phyloP scores from a whole-genome alignment of 1,284 basidiomycete genomes.

The Clitocybe nebularis region DNA sequence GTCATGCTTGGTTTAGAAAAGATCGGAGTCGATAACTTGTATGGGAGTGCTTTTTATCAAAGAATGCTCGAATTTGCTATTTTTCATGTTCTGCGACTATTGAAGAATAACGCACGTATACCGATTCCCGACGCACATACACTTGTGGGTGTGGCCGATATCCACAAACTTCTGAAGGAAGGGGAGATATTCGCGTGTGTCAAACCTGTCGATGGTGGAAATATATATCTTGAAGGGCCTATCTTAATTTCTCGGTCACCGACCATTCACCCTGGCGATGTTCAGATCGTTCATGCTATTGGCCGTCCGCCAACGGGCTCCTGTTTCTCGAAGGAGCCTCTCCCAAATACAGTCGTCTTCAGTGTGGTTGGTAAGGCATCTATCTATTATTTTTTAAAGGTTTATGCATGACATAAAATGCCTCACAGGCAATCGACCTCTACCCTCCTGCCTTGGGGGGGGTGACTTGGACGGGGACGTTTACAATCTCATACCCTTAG shows the following conservation, averaged over 20 bases:
- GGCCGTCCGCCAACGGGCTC: conserved; percentile 51
- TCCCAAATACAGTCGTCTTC: conserved; percentile 58
- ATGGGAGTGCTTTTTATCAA: conserved; percentile 44
- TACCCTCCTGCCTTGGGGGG: conserved; percentile 60
- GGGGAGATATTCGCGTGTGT: conserved; percentile 59
- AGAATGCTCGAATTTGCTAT: conserved; percentile 49
- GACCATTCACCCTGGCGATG: conserved; percentile 66
- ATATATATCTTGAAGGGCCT: conserved; percentile 50
- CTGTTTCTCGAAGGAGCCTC: conserved; percentile 46
- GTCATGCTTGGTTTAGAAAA: conserved; percentile 34
- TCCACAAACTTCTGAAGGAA: conserved; percentile 45
- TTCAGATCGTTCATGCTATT: conserved; percentile 57
- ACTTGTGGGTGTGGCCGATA: conserved; percentile 66
- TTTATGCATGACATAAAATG: too few relatives aligned
- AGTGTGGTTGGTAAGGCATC: conserved; percentile 48
- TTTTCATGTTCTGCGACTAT: conserved; percentile 59
- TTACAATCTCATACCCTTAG: conserved; percentile 51
- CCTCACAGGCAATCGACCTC: conserved; percentile 51
- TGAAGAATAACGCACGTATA: conserved; percentile 68
- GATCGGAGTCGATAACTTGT: conserved; percentile 27
- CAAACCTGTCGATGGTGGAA: conserved; percentile 32
- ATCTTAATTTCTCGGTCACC: conserved; percentile 62
- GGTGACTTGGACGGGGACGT: conserved; percentile 63
- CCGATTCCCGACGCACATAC: conserved; percentile 60
- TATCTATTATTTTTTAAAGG: too few relatives aligned